These are phyloP conservation scores for Chaetomidium leptoderma DNA, from an alignment of 495 filamentous ascomycete species.

Conservation along the genomic window DNA sequence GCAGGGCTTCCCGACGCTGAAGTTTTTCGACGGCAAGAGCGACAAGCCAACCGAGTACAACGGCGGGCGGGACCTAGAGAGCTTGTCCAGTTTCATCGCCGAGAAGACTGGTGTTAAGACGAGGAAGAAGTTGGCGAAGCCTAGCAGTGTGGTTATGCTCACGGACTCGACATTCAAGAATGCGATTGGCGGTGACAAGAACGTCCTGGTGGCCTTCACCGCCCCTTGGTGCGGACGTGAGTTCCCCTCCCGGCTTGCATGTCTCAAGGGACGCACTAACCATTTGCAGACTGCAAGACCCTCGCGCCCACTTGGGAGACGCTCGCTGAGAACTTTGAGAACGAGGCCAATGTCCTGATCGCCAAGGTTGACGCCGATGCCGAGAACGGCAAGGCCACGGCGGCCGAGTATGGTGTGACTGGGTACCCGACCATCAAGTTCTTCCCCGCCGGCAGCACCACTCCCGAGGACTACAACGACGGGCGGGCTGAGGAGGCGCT, in stretches of 20 bases:
- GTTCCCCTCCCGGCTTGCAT: constrained; percentile 38
- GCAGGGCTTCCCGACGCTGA: constrained; percentile 93
- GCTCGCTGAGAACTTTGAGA: constrained; percentile 74
- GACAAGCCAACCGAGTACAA: constrained; percentile 82
- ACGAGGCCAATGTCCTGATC: constrained; percentile 72
- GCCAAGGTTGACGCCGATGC: constrained; percentile 94
- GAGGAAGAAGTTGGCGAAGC: constrained; percentile 61
- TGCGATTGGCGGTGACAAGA: constrained; percentile 74
- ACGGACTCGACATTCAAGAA: constrained; percentile 75
- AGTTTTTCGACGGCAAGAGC: constrained; percentile 97
- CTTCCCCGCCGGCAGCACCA: constrained; percentile 84
- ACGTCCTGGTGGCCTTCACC: constrained; percentile 93
- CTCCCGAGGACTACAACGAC: constrained; percentile 66
- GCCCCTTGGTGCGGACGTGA: constrained; percentile 95
- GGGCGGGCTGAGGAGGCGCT: constrained; percentile 75
- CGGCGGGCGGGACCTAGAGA: constrained; percentile 83
- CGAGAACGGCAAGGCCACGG: constrained; percentile 71
- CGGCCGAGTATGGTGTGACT: constrained; percentile 69
- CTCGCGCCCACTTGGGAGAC: constrained; percentile 89
- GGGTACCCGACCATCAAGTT: constrained; percentile 97
- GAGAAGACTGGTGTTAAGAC: constrained; percentile 84
- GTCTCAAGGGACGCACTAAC: constrained; percentile 28
- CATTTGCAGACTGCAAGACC: constrained; percentile 79
- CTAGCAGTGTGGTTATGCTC: constrained; percentile 73
- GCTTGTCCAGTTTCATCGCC: constrained; percentile 70